Conservation (phyloP, 371 early-diverging fungal genomes). For the Catenaria anguillulae region DNA sequence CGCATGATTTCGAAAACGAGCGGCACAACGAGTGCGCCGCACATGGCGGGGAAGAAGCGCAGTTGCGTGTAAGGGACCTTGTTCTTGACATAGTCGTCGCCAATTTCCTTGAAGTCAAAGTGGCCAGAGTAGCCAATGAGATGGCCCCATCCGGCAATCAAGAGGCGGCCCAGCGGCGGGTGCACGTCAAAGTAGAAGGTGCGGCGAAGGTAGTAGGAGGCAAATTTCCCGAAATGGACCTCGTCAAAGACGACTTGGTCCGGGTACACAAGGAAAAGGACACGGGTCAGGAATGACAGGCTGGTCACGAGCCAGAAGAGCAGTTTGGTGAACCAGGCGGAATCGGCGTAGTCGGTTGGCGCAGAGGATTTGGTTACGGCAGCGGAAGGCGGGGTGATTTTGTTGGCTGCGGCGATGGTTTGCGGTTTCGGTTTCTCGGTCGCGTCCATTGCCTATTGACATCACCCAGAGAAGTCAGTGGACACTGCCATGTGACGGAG, state of each 20-base stretch:
- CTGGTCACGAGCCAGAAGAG: conserved; percentile 5
- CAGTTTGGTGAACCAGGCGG: no score
- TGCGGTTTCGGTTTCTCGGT: no score
- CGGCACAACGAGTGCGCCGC: conserved; percentile 62
- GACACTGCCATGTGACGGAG: no score
- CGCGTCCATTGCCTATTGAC: no score
- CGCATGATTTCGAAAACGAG: conserved; percentile 71
- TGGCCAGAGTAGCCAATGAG: conserved; percentile 85
- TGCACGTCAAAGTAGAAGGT: conserved; percentile 98
- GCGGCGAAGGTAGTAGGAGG: conserved; percentile 79
- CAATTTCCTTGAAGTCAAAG: conserved; percentile 86
- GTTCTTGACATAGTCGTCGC: conserved; percentile 68
- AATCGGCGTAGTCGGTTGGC: no score
- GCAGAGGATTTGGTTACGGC: no score
- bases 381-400: no score
- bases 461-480: no score
- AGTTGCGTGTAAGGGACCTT: conserved; percentile 80
- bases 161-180: conserved; percentile 96
- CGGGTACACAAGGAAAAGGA: conserved; percentile 46
- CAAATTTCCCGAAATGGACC: conserved; percentile 99
- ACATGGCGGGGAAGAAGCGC: conserved; percentile 59
- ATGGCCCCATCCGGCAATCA: conserved; percentile 72
- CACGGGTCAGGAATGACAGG: conserved; percentile 34
- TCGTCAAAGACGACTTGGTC: conserved; percentile 77
- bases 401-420: no score